Conservation (phyloP, 371 early-diverging fungal species). For the Entomophthora muscae region DNA sequence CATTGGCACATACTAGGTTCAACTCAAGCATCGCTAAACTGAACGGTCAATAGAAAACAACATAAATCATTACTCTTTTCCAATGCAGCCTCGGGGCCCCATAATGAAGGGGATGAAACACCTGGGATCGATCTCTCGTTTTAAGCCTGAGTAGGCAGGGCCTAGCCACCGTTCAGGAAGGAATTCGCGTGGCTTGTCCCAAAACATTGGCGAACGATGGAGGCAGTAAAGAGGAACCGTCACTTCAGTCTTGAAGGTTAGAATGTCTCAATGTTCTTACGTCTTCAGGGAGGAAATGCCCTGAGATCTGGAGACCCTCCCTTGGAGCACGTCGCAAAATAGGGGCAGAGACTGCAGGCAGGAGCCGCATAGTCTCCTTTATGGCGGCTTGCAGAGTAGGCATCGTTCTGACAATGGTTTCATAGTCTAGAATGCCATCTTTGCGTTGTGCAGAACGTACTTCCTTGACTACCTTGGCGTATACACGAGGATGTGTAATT, state of each 20-base stretch:
- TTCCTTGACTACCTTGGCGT: background rate
- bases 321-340: background rate
- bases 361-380: background rate
- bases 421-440: background rate
- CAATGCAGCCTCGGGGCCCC: background rate
- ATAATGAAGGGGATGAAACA: background rate
- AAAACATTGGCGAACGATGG: background rate
- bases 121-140: background rate
- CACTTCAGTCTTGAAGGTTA: background rate
- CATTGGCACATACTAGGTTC: background rate
- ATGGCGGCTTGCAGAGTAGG: background rate
- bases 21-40: background rate
- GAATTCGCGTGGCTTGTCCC: background rate
- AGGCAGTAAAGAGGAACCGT: background rate
- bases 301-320: background rate
- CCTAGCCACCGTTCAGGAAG: constrained; percentile 1
- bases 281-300: background rate
- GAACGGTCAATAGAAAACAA: no score
- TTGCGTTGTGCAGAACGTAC: background rate
- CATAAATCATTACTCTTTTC: no score
- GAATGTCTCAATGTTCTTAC: background rate
- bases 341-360: background rate
- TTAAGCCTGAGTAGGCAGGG: background rate
- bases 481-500: background rate
- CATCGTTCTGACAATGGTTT: background rate